These are phyloP conservation scores for Zymoseptoria tritici DNA, from an alignment of 2,329 filamentous ascomycete species.

Conservation along the genomic window DNA sequence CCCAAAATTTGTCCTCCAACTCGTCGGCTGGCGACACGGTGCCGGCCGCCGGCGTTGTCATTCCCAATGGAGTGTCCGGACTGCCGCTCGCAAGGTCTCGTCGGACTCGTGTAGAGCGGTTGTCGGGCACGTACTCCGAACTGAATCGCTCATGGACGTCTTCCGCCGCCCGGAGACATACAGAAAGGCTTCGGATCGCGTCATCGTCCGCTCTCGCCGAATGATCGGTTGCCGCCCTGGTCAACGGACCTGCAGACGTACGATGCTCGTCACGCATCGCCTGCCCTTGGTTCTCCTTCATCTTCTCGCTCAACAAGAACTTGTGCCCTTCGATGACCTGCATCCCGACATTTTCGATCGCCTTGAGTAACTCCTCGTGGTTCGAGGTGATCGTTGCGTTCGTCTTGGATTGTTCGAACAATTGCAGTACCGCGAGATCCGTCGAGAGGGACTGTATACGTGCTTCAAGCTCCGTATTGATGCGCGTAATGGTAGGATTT, in stretches of 20 bases:
- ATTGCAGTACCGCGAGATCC: slow-evolving; percentile 13
- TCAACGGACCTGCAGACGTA: neutral
- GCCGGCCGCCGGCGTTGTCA: neutral
- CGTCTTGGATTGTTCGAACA: slow-evolving; percentile 14
- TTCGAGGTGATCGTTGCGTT: slow-evolving; percentile 7
- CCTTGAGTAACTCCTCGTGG: slow-evolving; percentile 8
- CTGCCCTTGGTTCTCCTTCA: neutral
- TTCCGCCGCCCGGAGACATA: slow-evolving; percentile 11
- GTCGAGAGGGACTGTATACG: slow-evolving; percentile 15
- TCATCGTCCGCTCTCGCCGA: neutral
- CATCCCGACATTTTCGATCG: slow-evolving; percentile 3
- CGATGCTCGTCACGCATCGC: neutral
- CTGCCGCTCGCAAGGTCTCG: slow-evolving; percentile 1
- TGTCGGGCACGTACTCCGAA: slow-evolving; percentile 12
- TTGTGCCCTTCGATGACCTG: slow-evolving; percentile 9
- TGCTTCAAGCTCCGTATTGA: slow-evolving; percentile 17
- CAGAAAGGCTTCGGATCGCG: slow-evolving; percentile 9
- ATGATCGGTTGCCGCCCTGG: neutral
- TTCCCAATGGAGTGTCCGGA: slow-evolving; percentile 1
- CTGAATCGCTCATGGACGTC: slow-evolving; percentile 16
- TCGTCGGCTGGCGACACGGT: neutral
- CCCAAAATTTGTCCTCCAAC: neutral
- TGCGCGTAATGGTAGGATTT: slow-evolving; percentile 10
- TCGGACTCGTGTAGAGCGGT: slow-evolving; percentile 9
- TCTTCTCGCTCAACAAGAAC: slow-evolving; percentile 1